Conservation (phyloP, 2,329 filamentous ascomycete species). For the Helotiales sp. region DNA sequence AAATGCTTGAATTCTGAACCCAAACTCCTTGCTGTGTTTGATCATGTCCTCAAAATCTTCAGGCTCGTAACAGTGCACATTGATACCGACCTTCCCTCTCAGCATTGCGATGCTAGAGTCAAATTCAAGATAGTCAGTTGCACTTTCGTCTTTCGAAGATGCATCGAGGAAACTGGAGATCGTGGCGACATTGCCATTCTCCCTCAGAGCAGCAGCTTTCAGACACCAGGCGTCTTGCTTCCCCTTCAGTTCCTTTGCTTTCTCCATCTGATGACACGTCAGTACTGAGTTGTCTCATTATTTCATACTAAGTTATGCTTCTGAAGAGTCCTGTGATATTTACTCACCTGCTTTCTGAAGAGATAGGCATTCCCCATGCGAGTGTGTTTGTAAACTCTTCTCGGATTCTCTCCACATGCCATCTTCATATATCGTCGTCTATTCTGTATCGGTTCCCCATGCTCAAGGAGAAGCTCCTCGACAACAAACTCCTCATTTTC, state of each 20-base stretch:
- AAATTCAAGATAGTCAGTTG: slow-evolving; percentile 46
- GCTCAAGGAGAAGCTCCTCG: slow-evolving; percentile 50
- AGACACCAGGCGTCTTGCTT: slow-evolving; percentile 46
- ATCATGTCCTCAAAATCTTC: slow-evolving; percentile 52
- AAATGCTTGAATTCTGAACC: slow-evolving; percentile 48
- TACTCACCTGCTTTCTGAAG: slow-evolving; percentile 43
- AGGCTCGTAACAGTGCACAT: slow-evolving; percentile 52
- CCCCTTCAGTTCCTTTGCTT: slow-evolving; percentile 45
- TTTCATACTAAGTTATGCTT: too few relatives aligned
- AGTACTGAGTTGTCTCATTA: not conserved
- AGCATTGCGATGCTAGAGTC: slow-evolving; percentile 49
- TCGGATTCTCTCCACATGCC: slow-evolving; percentile 54
- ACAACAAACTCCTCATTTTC: slow-evolving; percentile 46
- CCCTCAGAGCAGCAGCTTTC: slow-evolving; percentile 33
- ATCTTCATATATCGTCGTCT: slow-evolving; percentile 51
- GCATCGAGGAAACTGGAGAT: slow-evolving; percentile 32
- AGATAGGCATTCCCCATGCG: slow-evolving; percentile 49
- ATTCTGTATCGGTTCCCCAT: slow-evolving; percentile 43
- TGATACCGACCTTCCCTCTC: slow-evolving; percentile 49
- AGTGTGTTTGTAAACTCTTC: slow-evolving; percentile 45
- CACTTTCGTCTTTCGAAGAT: slow-evolving; percentile 25
- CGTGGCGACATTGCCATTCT: slow-evolving; percentile 29
- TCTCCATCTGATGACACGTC: slow-evolving; percentile 39
- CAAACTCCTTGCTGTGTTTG: slow-evolving; percentile 50
- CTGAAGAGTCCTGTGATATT: not conserved